Conservation (phyloP, 129 eudicot species). For the Chrysanthemum lavandulifolium region DNA sequence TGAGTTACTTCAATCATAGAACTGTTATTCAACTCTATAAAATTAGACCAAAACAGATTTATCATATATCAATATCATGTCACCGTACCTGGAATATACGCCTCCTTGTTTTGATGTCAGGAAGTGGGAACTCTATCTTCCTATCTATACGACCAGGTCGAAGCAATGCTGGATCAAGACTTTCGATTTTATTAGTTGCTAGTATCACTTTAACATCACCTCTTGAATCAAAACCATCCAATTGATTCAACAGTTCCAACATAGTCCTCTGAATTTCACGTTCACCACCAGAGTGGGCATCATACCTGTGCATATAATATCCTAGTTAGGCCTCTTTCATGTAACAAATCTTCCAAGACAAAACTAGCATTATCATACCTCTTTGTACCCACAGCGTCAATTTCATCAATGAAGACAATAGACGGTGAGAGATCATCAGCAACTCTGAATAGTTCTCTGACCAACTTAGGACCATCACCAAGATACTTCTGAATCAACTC, state of each 20-base stretch:
- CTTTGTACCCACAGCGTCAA: constrained; percentile 94
- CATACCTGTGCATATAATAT: constrained; percentile 57
- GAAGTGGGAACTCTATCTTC: constrained; percentile 93
- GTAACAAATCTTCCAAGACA: not conserved
- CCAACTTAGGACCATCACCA: constrained; percentile 96
- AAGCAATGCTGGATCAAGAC: constrained; percentile 91
- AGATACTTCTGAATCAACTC: constrained; percentile 91
- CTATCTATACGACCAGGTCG: constrained; percentile 92
- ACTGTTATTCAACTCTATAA: not conserved
- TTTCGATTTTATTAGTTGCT: constrained; percentile 91
- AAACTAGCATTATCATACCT: constrained; percentile 36
- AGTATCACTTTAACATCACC: constrained; percentile 97
- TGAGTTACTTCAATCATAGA: not conserved
- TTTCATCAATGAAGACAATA: constrained; percentile 91
- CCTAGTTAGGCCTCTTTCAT: constrained; percentile 12
- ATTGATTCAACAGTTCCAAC: constrained; percentile 90
- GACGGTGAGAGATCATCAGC: constrained; percentile 97
- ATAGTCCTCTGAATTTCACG: constrained; percentile 98
- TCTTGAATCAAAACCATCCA: constrained; percentile 96
- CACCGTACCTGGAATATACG: constrained; percentile 64
- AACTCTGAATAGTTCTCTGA: constrained; percentile 92
- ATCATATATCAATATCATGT: not conserved
- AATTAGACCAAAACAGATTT: not conserved
- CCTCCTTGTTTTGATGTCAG: constrained; percentile 82
- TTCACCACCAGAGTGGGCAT: constrained; percentile 97